phyloP scores from a whole-genome alignment of 257 asterid species.

The Primulina eburnea region DNA sequence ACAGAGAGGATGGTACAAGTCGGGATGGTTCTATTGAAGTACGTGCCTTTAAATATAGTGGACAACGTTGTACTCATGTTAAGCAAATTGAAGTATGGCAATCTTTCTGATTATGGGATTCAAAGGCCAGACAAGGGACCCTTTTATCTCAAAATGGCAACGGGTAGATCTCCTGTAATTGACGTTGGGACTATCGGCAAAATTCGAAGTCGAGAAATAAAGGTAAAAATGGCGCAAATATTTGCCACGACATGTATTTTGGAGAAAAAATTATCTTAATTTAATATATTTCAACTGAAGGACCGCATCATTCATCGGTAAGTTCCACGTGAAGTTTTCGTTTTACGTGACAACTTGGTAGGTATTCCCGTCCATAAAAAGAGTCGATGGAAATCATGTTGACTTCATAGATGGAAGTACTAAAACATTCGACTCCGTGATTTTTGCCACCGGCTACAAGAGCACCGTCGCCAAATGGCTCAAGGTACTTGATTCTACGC shows the following conservation, averaged over 20 bases:
- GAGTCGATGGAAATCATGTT: slow-evolving; percentile 24
- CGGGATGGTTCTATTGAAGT: slow-evolving; percentile 39
- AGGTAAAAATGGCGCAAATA: slow-evolving; percentile 25
- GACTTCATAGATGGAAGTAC: slow-evolving; percentile 32
- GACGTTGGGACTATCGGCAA: slow-evolving; percentile 54
- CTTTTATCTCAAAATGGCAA: slow-evolving; percentile 27
- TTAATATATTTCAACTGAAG: too few relatives aligned
- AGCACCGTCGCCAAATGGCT: slow-evolving; percentile 53
- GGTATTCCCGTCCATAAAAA: slow-evolving; percentile 42
- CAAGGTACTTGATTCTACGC: slow-evolving; percentile 22
- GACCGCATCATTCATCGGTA: too few relatives aligned
- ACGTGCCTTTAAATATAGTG: slow-evolving; percentile 25
- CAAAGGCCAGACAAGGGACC: slow-evolving; percentile 50
- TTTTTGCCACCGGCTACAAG: slow-evolving; percentile 59
- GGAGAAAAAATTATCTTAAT: too few relatives aligned
- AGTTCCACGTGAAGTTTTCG: not conserved
- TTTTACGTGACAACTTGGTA: slow-evolving; percentile 9
- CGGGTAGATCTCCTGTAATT: slow-evolving; percentile 51
- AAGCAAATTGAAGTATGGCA: slow-evolving; percentile 26
- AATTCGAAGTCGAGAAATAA: slow-evolving; percentile 34
- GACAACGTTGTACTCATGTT: slow-evolving; percentile 28
- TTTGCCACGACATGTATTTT: too few relatives aligned
- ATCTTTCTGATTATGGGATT: slow-evolving; percentile 40
- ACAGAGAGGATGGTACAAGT: slow-evolving; percentile 32
- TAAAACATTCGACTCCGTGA: slow-evolving; percentile 33